These are phyloP conservation scores for Coniella lustricola DNA, from an alignment of 2,329 filamentous ascomycete genomes.

Conservation along the genomic window DNA sequence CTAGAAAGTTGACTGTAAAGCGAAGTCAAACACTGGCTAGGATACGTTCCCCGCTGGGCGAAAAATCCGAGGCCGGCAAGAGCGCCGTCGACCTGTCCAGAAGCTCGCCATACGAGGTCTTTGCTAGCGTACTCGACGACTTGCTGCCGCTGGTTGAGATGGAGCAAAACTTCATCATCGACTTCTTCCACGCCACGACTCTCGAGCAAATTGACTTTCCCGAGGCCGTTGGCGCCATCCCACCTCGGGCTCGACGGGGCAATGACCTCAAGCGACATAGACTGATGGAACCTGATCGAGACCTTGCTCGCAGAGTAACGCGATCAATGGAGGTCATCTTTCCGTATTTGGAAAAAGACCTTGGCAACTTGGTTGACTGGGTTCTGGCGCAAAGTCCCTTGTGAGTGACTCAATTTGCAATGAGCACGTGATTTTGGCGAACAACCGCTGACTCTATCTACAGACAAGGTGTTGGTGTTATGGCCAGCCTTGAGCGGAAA, in stretches of 20 bases:
- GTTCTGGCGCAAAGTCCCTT: slow-evolving; percentile 72
- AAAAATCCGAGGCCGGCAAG: slow-evolving; percentile 48
- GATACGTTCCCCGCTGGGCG: slow-evolving; percentile 60
- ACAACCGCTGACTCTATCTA: slow-evolving; percentile 13
- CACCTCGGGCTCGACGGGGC: slow-evolving; percentile 61
- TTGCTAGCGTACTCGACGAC: slow-evolving; percentile 73
- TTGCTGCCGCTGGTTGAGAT: slow-evolving; percentile 76
- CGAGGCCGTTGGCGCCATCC: slow-evolving; percentile 62
- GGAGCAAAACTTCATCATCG: slow-evolving; percentile 95
- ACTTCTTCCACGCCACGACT: slow-evolving; percentile 93
- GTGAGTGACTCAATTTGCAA: slow-evolving; percentile 45
- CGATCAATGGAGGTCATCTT: slow-evolving; percentile 86
- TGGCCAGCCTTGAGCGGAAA: slow-evolving; percentile 74
- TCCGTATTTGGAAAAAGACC: slow-evolving; percentile 68
- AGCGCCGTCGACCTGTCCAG: slow-evolving; percentile 36
- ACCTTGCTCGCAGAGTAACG: slow-evolving; percentile 76
- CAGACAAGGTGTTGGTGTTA: slow-evolving; percentile 82
- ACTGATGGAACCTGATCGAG: slow-evolving; percentile 81
- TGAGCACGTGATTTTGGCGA: neutral
- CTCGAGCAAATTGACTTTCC: slow-evolving; percentile 75
- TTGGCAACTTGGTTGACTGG: slow-evolving; percentile 79
- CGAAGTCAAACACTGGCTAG: slow-evolving; percentile 81
- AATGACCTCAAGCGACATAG: slow-evolving; percentile 68
- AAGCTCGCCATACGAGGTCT: slow-evolving; percentile 72
- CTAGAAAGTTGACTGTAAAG: slow-evolving; percentile 88